A percentile compares a stretch with the other conserved stretches of the same genome.
Conservation (phyloP, 495 filamentous ascomycete genomes). For the Aspergillus hancockii region DNA sequence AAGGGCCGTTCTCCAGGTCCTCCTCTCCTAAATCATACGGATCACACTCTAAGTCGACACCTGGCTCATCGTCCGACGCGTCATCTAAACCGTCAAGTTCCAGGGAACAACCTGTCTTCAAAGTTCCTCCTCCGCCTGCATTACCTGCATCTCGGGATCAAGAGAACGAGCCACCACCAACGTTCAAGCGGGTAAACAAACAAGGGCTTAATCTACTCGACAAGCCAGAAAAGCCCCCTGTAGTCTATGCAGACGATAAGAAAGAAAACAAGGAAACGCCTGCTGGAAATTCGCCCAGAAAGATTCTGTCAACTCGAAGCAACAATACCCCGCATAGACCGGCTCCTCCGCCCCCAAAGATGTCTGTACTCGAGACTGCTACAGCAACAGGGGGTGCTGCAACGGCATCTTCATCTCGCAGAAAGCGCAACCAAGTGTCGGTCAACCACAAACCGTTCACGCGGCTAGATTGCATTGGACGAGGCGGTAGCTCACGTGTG, state of each 20-base stretch:
- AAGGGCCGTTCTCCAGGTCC: conserved; percentile 39
- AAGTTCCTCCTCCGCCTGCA: conserved; percentile 59
- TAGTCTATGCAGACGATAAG: conserved; percentile 50
- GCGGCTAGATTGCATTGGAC: conserved; percentile 83
- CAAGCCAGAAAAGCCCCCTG: conserved; percentile 57
- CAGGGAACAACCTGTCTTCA: conserved; percentile 59
- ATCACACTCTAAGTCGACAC: conserved; percentile 44
- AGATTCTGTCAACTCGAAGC: conserved; percentile 68
- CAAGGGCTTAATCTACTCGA: conserved; percentile 57
- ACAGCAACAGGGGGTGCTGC: conserved; percentile 81
- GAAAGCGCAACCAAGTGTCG: conserved; percentile 74
- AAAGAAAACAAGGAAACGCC: conserved; percentile 43
- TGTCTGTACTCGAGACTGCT: conserved; percentile 90
- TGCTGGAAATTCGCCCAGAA: conserved; percentile 60
- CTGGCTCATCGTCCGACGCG: conserved; percentile 37
- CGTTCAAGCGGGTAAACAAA: conserved; percentile 70
- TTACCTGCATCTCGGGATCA: conserved; percentile 68
- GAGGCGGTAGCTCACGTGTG: conserved; percentile 88
- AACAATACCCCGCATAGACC: conserved; percentile 81
- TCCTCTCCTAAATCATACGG: conserved; percentile 44
- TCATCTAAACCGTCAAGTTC: conserved; percentile 41
- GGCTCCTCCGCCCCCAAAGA: conserved; percentile 88
- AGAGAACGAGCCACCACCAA: conserved; percentile 78
- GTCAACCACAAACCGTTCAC: conserved; percentile 93
- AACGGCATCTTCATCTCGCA: conserved; percentile 64